phyloP scores from a whole-genome alignment of 2,329 filamentous ascomycete species.

The Davidsoniella australis region DNA sequence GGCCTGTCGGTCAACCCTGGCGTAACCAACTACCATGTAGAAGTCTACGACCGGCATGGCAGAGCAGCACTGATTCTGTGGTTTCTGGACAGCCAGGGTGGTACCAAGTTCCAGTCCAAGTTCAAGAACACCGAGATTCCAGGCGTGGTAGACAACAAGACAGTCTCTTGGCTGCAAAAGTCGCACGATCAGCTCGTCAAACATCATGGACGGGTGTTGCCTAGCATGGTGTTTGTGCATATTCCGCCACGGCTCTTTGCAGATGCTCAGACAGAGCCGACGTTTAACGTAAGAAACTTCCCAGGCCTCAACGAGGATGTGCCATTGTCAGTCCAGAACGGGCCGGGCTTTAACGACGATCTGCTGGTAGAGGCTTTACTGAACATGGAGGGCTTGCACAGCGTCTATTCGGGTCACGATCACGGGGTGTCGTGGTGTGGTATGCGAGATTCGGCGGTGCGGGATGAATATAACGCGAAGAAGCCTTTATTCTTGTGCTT shows the following conservation, averaged over 20 bases:
- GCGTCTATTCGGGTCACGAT: conserved; percentile 38
- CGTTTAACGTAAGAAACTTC: conserved; percentile 21
- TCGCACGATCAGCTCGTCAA: conserved; percentile 5
- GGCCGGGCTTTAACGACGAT: conserved; percentile 23
- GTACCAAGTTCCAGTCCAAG: conserved; percentile 16
- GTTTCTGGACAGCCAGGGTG: conserved; percentile 55
- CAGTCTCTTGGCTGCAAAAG: conserved; percentile 8
- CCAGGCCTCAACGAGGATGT: conserved; percentile 17
- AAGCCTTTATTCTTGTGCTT: conserved; percentile 30
- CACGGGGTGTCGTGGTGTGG: conserved; percentile 33
- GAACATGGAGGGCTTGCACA: conserved; percentile 28
- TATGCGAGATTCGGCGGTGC: background rate
- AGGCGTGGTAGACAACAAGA: conserved; percentile 4
- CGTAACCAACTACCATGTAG: conserved; percentile 30
- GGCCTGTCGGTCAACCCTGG: conserved; percentile 16
- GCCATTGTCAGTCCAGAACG: conserved; percentile 18
- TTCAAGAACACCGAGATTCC: conserved; percentile 2
- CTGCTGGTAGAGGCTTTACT: conserved; percentile 35
- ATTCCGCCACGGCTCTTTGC: conserved; percentile 24
- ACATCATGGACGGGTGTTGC: conserved; percentile 18
- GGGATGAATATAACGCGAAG: background rate
- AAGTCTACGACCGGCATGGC: conserved; percentile 25
- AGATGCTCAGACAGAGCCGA: conserved; percentile 13
- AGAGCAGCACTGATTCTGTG: conserved; percentile 37
- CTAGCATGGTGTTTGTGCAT: conserved; percentile 32